phyloP scores from a whole-genome alignment of 352 stramenopile genomes.

The Blastocystis sp. region DNA sequence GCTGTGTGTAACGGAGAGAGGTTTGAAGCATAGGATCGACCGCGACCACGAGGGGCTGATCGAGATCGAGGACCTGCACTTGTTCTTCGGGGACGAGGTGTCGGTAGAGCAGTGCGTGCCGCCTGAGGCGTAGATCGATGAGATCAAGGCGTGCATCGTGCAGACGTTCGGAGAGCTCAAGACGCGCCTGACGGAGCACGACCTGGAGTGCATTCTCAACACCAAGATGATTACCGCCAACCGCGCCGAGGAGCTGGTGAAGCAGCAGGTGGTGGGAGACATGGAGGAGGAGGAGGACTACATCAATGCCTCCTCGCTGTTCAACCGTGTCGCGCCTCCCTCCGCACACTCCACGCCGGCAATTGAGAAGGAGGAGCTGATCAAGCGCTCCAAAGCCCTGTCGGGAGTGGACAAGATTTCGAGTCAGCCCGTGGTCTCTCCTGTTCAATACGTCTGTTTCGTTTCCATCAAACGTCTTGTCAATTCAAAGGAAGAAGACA shows the following conservation, averaged over 20 bases:
- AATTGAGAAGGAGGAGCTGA: conserved; percentile 1
- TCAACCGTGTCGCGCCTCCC: conserved; percentile 28
- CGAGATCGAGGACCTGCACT: conserved; percentile 58
- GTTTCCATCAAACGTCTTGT: not conserved
- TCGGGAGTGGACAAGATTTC: conserved; percentile 48
- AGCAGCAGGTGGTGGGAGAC: conserved; percentile 20
- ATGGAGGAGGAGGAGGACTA: conserved; percentile 57
- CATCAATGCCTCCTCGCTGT: conserved; percentile 30
- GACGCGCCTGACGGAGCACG: conserved; percentile 26
- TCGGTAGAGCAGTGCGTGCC: not conserved
- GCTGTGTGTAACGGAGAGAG: not conserved
- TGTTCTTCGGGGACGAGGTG: conserved; percentile 64
- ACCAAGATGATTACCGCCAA: conserved; percentile 66
- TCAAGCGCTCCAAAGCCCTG: conserved; percentile 24
- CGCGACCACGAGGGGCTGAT: conserved; percentile 58
- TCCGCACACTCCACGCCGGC: not conserved
- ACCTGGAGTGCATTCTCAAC: conserved; percentile 66
- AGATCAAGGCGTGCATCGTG: conserved; percentile 61
- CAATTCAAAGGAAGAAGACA: not conserved
- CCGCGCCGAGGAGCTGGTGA: conserved; percentile 48
- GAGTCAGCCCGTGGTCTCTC: not conserved
- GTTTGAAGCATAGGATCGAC: conserved; percentile 43
- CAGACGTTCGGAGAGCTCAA: conserved; percentile 66
- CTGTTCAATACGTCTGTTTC: not conserved
- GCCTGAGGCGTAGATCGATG: conserved; percentile 16